phyloP scores from a whole-genome alignment of 805 yeast species.

The Pichia phayaonensis region DNA sequence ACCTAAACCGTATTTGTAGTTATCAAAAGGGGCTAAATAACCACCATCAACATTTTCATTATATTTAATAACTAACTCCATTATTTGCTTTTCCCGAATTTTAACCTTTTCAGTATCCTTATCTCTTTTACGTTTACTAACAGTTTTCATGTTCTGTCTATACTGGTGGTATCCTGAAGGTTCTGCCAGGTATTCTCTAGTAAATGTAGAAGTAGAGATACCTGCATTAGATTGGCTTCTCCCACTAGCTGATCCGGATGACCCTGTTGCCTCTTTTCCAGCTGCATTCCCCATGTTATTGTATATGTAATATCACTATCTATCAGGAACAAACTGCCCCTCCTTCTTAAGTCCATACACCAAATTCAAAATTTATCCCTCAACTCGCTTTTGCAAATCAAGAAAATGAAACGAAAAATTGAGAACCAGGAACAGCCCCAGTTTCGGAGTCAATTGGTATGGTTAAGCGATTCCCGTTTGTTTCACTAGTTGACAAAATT shows the following conservation, averaged over 20 bases:
- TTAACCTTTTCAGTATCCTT: constrained; percentile 49
- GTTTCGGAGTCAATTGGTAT: neutral
- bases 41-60: constrained; percentile 90
- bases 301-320: too few species aligned
- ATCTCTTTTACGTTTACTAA: constrained; percentile 27
- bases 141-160: neutral
- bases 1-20: constrained; percentile 69
- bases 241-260: neutral
- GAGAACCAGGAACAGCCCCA: neutral
- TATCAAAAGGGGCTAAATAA: constrained; percentile 83
- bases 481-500: too few species aligned
- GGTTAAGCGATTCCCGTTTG: too few species aligned
- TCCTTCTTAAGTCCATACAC: neutral
- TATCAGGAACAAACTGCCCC: too few species aligned
- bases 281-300: constrained; percentile 6
- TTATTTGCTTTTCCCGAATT: constrained; percentile 45
- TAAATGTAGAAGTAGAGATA: neutral
- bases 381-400: neutral
- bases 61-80: constrained; percentile 49
- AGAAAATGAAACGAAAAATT: too few species aligned
- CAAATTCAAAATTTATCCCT: neutral
- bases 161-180: neutral
- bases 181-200: neutral
- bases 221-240: neutral
- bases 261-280: constrained; percentile 1